Conservation (phyloP, 805 yeast genomes). For the Yamadazyma olivae region DNA sequence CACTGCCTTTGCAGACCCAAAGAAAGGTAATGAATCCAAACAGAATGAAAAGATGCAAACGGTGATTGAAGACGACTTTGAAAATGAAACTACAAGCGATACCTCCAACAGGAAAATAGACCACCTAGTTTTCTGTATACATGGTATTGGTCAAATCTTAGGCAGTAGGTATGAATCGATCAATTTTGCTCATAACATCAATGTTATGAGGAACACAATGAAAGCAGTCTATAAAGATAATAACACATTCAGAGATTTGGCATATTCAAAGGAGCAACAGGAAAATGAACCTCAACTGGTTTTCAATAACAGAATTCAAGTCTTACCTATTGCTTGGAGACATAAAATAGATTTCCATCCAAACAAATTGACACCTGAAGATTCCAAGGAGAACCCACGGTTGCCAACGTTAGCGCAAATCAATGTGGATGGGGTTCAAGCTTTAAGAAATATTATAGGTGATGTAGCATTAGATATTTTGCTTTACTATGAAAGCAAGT, state of each 20-base stretch:
- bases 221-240: conserved; percentile 46
- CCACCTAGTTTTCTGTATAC: conserved; percentile 81
- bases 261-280: conserved; percentile 22
- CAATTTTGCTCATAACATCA: conserved; percentile 83
- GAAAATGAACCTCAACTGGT: conserved; percentile 8
- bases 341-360: conserved; percentile 66
- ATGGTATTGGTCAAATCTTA: conserved; percentile 90
- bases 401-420: conserved; percentile 68
- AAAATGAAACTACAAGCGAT: conserved; percentile 21
- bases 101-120: conserved; percentile 41
- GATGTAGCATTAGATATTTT: conserved; percentile 85
- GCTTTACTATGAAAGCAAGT: conserved; percentile 70
- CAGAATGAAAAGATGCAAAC: conserved; percentile 33
- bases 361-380: conserved; percentile 32
- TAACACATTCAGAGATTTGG: conserved; percentile 34
- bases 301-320: conserved; percentile 65
- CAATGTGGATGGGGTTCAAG: conserved; percentile 72
- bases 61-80: conserved; percentile 51
- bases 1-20: conserved; percentile 9
- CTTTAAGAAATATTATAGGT: conserved; percentile 75
- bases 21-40: conserved; percentile 10
- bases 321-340: conserved; percentile 91
- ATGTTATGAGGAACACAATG: conserved; percentile 58
- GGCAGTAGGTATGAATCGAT: conserved; percentile 77
- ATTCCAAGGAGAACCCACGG: conserved; percentile 31